Percentiles rank a stretch among this genome's conserved stretches.
These are phyloP conservation scores for Candida xyloterini DNA, from an alignment of 805 yeast genomes.

Conservation along the genomic window DNA sequence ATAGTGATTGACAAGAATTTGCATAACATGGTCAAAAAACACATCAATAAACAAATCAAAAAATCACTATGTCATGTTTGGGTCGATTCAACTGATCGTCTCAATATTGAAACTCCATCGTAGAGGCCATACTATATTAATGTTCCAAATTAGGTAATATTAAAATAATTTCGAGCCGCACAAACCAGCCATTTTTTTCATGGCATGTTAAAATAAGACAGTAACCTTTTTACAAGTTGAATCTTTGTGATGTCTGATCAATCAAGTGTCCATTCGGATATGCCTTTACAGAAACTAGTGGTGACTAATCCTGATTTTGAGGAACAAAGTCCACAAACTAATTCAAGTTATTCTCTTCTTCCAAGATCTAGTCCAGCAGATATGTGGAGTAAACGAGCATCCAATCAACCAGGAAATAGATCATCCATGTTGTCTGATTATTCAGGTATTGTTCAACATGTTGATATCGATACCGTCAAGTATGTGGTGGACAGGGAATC, in stretches of 20 bases:
- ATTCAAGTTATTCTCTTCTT: background rate
- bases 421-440: conserved; percentile 34
- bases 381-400: conserved; percentile 3
- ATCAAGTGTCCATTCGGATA: conserved; percentile 7
- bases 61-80: conserved; percentile 8
- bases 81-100: conserved; percentile 13
- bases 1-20: background rate
- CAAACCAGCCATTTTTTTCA: conserved; percentile 19
- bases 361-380: conserved; percentile 2
- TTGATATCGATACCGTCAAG: conserved; percentile 34
- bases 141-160: conserved; percentile 7
- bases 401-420: conserved; percentile 25
- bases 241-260: conserved; percentile 4
- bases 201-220: background rate
- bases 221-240: background rate
- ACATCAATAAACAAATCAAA: background rate
- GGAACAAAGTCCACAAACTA: conserved; percentile 1
- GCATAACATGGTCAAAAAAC: background rate
- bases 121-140: background rate
- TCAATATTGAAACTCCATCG: background rate
- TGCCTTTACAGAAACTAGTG: conserved; percentile 5
- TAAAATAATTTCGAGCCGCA: conserved; percentile 11
- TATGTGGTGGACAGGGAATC: conserved; percentile 28
- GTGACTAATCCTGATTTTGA: conserved; percentile 6
- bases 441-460: conserved; percentile 37